Evolutionary conservation across 2,329 filamentous ascomycete genomes (phyloP), one percentile per base, ranked within the genome.

Genomic region (Botryotinia globosa): DNA sequence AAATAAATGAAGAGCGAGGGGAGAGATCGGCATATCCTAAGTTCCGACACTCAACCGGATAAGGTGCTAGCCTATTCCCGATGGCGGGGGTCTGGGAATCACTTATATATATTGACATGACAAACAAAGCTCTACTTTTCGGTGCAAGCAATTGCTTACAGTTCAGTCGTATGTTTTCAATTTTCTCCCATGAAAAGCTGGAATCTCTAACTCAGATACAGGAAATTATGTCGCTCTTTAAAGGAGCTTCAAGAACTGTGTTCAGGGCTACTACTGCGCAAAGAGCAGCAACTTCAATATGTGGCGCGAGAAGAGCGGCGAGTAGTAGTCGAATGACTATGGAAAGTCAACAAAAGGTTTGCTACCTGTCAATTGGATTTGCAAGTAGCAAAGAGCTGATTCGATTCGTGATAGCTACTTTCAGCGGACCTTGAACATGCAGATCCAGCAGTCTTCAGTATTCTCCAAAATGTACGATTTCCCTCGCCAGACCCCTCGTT

Each of bases 391-490:
- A 48, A 59, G 72, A 72, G 42, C 74, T 78, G 69, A 77, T 72
- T 29, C 48, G 71, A 32, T 73, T 59, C 42, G 29, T 68, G 37
- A 71, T 44, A 98, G 94, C 85, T 98, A 72, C 90, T 99, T 71
- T 89, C 92, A 64, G 87, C 92, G 72, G 87, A 92, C 80, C 88
- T 99, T 69, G 87, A 94, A 81, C 88, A 96, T 79, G 93, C 94
- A 76, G 96, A 98, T 82, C 93, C 95, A 62, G 86, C 90, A 67
- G 91, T 98, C 77, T 97, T 90, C 82, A 90, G 92, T 70, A 98
- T 98, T 79, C 90, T 98, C 78, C 92, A 97, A 83, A 95, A 94
- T 88, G 94, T 97, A 83, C 79, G 67, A 69, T 54, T 51, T 39
- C 64, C 48, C 65, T 45, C 51, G 22, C 39, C 22, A 18, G 20